A percentile compares a stretch with the other conserved stretches of the same genome.
Conservation (phyloP, 2,329 filamentous ascomycete species). For the Curvularia spicifera region DNA sequence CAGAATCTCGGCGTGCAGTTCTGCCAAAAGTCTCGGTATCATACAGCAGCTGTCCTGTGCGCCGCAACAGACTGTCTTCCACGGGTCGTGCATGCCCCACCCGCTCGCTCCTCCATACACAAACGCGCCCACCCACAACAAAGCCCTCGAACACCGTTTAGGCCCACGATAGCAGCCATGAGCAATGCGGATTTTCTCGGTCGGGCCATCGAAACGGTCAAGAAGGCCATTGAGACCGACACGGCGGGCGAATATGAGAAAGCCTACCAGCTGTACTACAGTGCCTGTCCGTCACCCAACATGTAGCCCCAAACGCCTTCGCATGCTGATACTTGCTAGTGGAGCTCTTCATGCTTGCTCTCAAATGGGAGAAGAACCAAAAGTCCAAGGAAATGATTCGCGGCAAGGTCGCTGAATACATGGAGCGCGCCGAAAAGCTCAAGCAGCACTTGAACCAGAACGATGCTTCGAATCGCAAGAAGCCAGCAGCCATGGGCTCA, state of each 20-base stretch:
- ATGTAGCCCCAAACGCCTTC: neutral
- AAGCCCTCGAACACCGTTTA: neutral
- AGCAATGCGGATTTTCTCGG: conserved; percentile 97
- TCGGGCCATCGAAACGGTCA: conserved; percentile 94
- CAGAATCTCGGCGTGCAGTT: neutral
- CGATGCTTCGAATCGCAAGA: conserved; percentile 70
- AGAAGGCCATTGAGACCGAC: conserved; percentile 96
- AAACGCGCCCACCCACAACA: conserved; percentile 12
- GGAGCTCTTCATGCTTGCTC: conserved; percentile 96
- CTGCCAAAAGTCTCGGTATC: neutral
- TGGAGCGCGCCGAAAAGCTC: conserved; percentile 97
- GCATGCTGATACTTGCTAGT: conserved; percentile 56
- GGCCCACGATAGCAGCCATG: conserved; percentile 60
- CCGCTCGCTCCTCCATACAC: conserved; percentile 5
- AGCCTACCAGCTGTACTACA: conserved; percentile 95
- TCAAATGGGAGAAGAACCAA: conserved; percentile 99
- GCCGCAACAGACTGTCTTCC: neutral
- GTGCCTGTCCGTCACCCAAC: conserved; percentile 59
- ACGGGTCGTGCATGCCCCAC: conserved; percentile 13
- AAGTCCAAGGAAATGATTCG: conserved; percentile 98
- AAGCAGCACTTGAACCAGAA: conserved; percentile 84
- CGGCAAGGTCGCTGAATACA: conserved; percentile 93
- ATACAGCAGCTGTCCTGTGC: neutral
- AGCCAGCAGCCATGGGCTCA: conserved; percentile 72
- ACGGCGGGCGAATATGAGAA: conserved; percentile 96